Conservation (phyloP, 1,284 basidiomycete genomes). For the Ceratorhiza oryzae-sativae region DNA sequence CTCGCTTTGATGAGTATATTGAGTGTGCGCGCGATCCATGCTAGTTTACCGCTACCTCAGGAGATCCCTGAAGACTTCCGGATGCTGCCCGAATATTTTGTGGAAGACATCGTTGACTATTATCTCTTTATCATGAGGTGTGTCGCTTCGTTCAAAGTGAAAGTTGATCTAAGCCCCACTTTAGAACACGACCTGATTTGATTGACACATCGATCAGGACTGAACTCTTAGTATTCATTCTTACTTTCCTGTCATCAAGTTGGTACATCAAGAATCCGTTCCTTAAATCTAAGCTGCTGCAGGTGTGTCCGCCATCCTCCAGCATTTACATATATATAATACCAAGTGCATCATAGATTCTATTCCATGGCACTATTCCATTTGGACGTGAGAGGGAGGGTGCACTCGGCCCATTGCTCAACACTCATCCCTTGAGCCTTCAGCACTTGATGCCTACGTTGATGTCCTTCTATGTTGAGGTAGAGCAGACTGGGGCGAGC, state of each 20-base stretch:
- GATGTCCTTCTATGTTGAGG: conserved; percentile 97
- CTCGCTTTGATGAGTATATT: conserved; percentile 29
- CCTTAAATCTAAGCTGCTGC: conserved; percentile 96
- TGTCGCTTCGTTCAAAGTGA: conserved; percentile 45
- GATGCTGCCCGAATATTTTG: conserved; percentile 91
- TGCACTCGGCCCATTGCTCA: conserved; percentile 82
- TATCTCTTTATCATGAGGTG: conserved; percentile 84
- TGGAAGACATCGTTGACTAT: conserved; percentile 95
- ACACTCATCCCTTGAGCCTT: conserved; percentile 84
- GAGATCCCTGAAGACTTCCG: conserved; percentile 87
- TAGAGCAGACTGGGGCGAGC: conserved; percentile 95
- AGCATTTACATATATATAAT: neutral
- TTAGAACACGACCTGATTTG: conserved; percentile 77
- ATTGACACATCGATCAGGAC: conserved; percentile 83
- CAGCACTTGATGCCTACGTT: conserved; percentile 90
- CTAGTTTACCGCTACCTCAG: conserved; percentile 82
- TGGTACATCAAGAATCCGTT: conserved; percentile 99
- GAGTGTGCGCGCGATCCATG: too few species aligned
- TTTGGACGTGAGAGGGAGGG: conserved; percentile 80
- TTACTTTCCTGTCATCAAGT: conserved; percentile 92
- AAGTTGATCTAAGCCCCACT: conserved; percentile 35
- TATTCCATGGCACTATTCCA: conserved; percentile 83
- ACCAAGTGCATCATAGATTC: conserved; percentile 59
- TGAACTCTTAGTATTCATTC: conserved; percentile 87
- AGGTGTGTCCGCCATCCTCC: conserved; percentile 62